phyloP scores from a whole-genome alignment of 1,139 yeast genomes.

The Saccharomyces hybrid region DNA sequence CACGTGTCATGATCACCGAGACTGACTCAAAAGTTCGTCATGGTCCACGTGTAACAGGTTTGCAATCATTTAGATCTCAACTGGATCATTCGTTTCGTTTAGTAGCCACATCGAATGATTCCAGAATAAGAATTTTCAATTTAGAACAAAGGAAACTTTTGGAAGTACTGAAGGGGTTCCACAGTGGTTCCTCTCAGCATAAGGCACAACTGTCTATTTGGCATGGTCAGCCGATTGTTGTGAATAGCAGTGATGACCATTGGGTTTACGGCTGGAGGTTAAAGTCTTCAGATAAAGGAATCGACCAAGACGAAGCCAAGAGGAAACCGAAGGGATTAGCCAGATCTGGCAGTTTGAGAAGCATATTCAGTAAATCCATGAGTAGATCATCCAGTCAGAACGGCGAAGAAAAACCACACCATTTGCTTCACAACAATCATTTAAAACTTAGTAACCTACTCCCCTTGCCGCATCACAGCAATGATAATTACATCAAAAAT shows the following conservation, averaged over 20 bases:
- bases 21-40: constrained; percentile 17
- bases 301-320: background rate
- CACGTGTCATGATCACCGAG: constrained; percentile 3
- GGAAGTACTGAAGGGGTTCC: constrained; percentile 65
- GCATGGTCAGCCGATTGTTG: constrained; percentile 22
- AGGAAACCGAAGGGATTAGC: constrained; percentile 4
- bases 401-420: constrained; percentile 22
- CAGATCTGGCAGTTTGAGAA: constrained; percentile 65
- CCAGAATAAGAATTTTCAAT: constrained; percentile 62
- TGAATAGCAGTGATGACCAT: constrained; percentile 42
- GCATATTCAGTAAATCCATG: constrained; percentile 55
- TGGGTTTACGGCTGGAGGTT: constrained; percentile 33
- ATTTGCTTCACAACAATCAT: constrained; percentile 23
- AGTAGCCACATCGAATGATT: constrained; percentile 70
- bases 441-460: constrained; percentile 2
- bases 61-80: constrained; percentile 33
- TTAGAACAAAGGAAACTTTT: constrained; percentile 50
- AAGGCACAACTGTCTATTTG: constrained; percentile 39
- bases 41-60: constrained; percentile 49
- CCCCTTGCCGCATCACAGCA: constrained; percentile 15
- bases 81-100: constrained; percentile 31
- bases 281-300: constrained; percentile 11
- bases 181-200: constrained; percentile 64
- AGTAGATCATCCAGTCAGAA: constrained; percentile 16
- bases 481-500: constrained; percentile 26